Base-by-base conservation (phyloP, 2,329 filamentous ascomycete genomes). In the Monosporascus sp. region DNA sequence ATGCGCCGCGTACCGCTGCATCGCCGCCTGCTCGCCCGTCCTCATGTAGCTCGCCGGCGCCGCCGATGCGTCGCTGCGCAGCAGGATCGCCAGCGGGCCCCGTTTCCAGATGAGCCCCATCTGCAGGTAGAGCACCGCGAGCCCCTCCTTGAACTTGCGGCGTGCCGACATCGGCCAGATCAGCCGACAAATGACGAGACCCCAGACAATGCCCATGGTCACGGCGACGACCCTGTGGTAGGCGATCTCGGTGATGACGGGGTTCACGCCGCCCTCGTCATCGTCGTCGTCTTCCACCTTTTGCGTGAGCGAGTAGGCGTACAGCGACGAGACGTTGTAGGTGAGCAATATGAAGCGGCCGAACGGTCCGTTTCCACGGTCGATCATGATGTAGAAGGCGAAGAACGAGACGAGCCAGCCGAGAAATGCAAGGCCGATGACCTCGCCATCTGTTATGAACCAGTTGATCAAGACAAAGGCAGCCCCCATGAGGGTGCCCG, bases 101-200 rank as follows among this genome's bases (percentile, higher is more conserved):
- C 92, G 84, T 72, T 93, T 96, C 94, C 94, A 99, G 59, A 97
- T 92, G 37, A 99, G 79, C 17, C 91, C 90, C 84, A 99, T 92
- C 54, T 95, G 89, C 6, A 99, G 79, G 82, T 94, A 97, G 14
- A 99, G 76, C n/a, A 96, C 78, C 27, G 90, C 89, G 11, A 97
- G 78, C 2, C 93, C 93, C 63, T 96, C 87, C 65, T 94, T 90
- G 63, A 97, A 85, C 71, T 96, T 96, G 57, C 81, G 79, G 44
- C 94, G 82, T 2, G 91, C 94, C 35, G 90, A 94, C 57, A 97
- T 95, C 8, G 94, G 94, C 90, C 92, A 97, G 58, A 99, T 85
- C 48, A 96, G 66, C 54, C 93, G 83, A 48, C 92, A 97, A 56
- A 97, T 82, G 49, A 97, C 81, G 55, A 99, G 83, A 37, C 92